Base-by-base conservation (phyloP, 192 early-diverging fungal genomes). In the Coemansia guatemalensis region DNA sequence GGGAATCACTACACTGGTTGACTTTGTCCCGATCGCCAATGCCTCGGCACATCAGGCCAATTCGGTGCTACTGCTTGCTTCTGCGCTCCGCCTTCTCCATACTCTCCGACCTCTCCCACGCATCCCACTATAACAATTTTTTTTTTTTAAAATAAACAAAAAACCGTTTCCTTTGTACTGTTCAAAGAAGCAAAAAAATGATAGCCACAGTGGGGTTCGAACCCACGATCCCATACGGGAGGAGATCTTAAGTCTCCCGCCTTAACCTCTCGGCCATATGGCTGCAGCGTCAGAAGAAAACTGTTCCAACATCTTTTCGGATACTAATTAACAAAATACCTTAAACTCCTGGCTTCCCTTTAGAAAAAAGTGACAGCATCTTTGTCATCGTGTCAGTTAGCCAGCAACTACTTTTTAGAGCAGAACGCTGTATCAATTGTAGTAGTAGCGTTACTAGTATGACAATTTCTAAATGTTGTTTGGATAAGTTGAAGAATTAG, bases 41-140 rank as follows among this genome's bases (percentile, higher is more conserved):
- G 97, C 95, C 4, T 92, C 95, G 14, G 91, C 93, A 14, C 97
- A 99, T 80, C 97, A 99, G 75, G 91, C 89, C 29, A 95, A 95
- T 23, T 93, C 93, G 17, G 82, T 99, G 41, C 85, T 92, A 30
- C 78, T 99, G 21, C 75, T 96, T 60, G 90, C 94, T 0, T 78
- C 90, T 5, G 86, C 89, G 5, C 47, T 81, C 30, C 64, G 78
- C 5, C 65, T 81, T 17, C 65, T 54, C 62, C 78, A 81, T 62
- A 69, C 78, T 8, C 62, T 81, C 29, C 64, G 73, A 9, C 78
- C 78, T 1, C 54, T 81, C 18, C 63, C 68, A 7, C 67, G 73
- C 62, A 58, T 74, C n/a, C 41, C 53, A 9, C n/a, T 66, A 17
- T 67, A 8, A 18, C 9, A 12, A 9, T 18, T 29, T 54, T 14